Base-by-base conservation (phyloP, 2,329 filamentous ascomycete species). In the Exophiala phaeomuriformis region DNA sequence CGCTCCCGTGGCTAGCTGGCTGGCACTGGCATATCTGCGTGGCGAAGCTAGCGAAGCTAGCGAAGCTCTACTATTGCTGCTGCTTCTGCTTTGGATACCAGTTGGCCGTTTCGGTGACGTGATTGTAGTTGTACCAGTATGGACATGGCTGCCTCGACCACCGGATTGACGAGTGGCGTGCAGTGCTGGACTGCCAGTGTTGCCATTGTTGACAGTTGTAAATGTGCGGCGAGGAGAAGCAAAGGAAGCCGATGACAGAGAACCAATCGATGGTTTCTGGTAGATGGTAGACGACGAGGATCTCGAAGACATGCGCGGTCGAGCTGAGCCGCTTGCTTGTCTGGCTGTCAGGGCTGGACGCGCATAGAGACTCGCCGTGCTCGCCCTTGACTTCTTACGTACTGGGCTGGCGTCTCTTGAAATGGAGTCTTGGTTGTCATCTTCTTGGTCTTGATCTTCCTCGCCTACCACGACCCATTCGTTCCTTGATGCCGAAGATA, bases 391-490 rank as follows among this genome's bases (percentile, higher is more conserved):
- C 40, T 56, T 59, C 48, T 64, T 54, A 56, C 55, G 63, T 54
- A 58, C 49, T 51, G 59, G 61, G 63, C 57, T 62, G 43, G 59
- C 51, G 49, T 55, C 64, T 36, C 54, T 57, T 10, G 47, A 53
- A n/a, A 4, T 32, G 5, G 2, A n/a, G n/a, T 41, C 39, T 41
- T 50, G 8, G 19, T 61, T 55, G 5, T 63, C 61, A 10, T 67
- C 19, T 19, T 19, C 19, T 19, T 19, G 19, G 19, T 19, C 19
- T 19, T 19, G 19, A 19, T 19, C 19, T 19, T 19, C 19, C 19
- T 19, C 19, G 19, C 19, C 67, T 3, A 90, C 81, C 58, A 90
- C 75, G 30, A 90, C 83, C 86, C 86, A 90, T 69, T 83, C 86
- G 51, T 76, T 78, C 31, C 79, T 48, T n/a, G 47, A 35, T 4